Evolutionary conservation across 306 rosid genomes (phyloP), one percentile per base, ranked within the genome.

Genomic region (Dalbergia cultrata): DNA sequence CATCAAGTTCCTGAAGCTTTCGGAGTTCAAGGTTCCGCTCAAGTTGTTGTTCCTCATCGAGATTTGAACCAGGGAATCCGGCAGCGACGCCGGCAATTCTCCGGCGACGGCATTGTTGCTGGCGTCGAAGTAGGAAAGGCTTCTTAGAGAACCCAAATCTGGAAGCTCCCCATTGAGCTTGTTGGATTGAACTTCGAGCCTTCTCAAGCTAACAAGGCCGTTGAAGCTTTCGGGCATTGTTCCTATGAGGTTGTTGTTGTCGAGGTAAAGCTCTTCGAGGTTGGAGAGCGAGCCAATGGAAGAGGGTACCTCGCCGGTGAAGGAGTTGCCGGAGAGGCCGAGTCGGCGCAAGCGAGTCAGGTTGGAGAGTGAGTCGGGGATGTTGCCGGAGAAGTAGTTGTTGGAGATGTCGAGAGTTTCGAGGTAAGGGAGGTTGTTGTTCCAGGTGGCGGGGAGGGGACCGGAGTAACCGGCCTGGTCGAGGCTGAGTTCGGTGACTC

Each of bases 401-500:
- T 77, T 72, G 1, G 98, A 90, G 62, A 91, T 37, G 52, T 95
- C 99, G 2, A 93, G 90, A n/a, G 86, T 86, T 83, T 95, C 64
- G 5, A 93, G 80, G 78, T 81, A 90, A 12, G 97, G 97, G n/a
- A 91, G 90, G 86, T 90, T 90, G 86, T 83, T 90, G 86, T 83
- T 80, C 89, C 88, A 88, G 5, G 86, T 56, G 56, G 90, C 64
- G 43, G 90, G 13, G 62, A 93, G 80, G 0, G 91, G 76, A 1
- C 88, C 94, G 7, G 90, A 9, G 83, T 95, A 95, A 57, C 97
- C 97, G 0, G 97, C 95, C 18, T 92, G 95, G 86, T 95, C 97
- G 47, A 95, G 99, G 9, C 54, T 74, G 86, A 95, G 87, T 70
- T 95, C 93, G 1, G 99, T 95, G 90, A 95, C 22, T 2, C 97